These are phyloP conservation scores for Omphalea diandra DNA, from an alignment of 441 rosid species.

Conservation along the genomic window DNA sequence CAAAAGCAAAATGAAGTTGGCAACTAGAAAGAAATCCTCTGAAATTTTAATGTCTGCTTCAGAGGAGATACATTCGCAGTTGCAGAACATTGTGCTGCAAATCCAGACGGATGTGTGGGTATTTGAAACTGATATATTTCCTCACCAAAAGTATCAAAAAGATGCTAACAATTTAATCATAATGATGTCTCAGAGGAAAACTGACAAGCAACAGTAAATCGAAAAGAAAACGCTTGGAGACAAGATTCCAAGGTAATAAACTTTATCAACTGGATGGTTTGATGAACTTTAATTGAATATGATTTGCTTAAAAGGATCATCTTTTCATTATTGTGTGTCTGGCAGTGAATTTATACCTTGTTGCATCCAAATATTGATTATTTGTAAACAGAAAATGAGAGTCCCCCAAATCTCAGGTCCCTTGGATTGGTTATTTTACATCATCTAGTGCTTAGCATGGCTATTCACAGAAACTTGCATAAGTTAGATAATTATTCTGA, in stretches of 20 bases:
- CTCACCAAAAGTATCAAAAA: conserved; percentile 17
- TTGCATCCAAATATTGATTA: neutral
- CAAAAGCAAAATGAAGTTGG: conserved; percentile 59
- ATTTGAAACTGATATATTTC: conserved; percentile 25
- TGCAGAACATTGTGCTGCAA: conserved; percentile 65
- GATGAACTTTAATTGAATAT: conserved; percentile 11
- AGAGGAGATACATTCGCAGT: conserved; percentile 52
- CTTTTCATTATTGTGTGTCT: neutral
- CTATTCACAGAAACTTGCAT: neutral
- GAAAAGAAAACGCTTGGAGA: conserved; percentile 72
- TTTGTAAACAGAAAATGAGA: neutral
- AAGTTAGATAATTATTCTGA: neutral
- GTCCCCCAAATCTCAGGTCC: neutral
- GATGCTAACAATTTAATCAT: conserved; percentile 19
- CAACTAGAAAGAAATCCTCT: conserved; percentile 63
- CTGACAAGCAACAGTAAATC: conserved; percentile 52
- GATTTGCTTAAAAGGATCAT: conserved; percentile 5
- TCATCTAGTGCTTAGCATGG: neutral
- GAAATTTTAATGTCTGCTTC: conserved; percentile 74
- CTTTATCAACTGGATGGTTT: conserved; percentile 6
- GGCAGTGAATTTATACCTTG: neutral
- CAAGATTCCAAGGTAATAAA: conserved; percentile 67
- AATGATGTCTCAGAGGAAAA: conserved; percentile 52
- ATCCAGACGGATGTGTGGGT: conserved; percentile 73
- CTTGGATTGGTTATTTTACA: neutral